Conservation (phyloP, 768 basidiomycete genomes). For the Suillus decipiens region DNA sequence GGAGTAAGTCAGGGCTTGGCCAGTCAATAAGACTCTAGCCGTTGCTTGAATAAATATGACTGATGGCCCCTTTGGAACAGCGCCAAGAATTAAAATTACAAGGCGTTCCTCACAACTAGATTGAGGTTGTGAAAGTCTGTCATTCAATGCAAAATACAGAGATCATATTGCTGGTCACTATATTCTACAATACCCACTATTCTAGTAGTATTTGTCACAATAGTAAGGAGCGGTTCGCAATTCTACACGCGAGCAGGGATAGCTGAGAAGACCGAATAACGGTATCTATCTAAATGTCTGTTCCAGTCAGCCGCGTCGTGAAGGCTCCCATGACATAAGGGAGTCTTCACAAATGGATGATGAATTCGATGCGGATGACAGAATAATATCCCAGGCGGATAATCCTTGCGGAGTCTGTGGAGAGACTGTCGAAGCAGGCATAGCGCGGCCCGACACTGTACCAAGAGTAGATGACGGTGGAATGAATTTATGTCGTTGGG, state of each 20-base stretch:
- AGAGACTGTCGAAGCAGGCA: constrained; percentile 23
- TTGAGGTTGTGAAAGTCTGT: too few relatives aligned
- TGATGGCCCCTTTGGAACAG: too few relatives aligned
- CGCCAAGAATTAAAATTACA: too few relatives aligned
- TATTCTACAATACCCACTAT: too few relatives aligned
- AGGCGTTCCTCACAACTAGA: too few relatives aligned
- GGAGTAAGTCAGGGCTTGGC: too few relatives aligned
- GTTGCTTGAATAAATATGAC: too few relatives aligned
- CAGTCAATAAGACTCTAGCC: too few relatives aligned
- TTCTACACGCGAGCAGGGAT: background rate
- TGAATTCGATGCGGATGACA: constrained; percentile 25
- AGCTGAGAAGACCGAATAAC: background rate
- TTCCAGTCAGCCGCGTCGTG: constrained; percentile 32
- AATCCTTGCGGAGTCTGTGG: constrained; percentile 18
- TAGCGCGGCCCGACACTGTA: constrained; percentile 8
- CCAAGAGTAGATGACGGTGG: constrained; percentile 3
- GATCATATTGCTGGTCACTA: too few relatives aligned
- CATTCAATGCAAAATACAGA: background rate
- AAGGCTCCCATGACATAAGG: constrained; percentile 65
- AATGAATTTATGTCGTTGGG: constrained; percentile 12
- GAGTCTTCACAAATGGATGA: constrained; percentile 51
- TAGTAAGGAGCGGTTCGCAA: background rate
- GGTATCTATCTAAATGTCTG: too few relatives aligned
- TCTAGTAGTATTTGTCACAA: too few relatives aligned
- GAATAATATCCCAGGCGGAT: constrained; percentile 20